Conservation (phyloP, 345 rosid species). For the Gossypium longicalyx region DNA sequence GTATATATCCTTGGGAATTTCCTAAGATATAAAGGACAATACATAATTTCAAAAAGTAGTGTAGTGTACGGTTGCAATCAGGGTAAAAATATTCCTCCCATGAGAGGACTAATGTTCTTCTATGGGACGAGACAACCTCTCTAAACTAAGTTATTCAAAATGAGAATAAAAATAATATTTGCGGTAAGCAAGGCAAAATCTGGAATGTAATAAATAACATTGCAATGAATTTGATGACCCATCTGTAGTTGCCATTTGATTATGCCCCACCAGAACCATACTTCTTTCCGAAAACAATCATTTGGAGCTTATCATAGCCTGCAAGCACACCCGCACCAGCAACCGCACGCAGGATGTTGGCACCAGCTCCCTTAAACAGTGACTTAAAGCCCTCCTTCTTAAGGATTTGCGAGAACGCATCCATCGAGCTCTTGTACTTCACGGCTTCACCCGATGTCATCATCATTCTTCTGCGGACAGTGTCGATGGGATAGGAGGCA, state of each 20-base stretch:
- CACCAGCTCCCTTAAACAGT: conserved; percentile 50
- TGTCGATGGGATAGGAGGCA: conserved; percentile 44
- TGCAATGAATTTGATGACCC: conserved; percentile 14
- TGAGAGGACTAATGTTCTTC: neutral
- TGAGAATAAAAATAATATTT: neutral
- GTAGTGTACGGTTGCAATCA: neutral
- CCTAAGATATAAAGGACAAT: too few relatives aligned
- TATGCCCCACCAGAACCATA: conserved; percentile 44
- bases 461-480: conserved; percentile 39
- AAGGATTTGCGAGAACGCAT: conserved; percentile 35
- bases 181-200: neutral
- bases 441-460: conserved; percentile 56
- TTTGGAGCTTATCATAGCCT: conserved; percentile 44
- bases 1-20: too few relatives aligned
- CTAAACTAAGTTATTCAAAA: conserved; percentile 9
- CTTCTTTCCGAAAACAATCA: conserved; percentile 42
- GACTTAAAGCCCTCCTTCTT: conserved; percentile 42
- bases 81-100: neutral
- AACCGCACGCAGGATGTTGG: conserved; percentile 44
- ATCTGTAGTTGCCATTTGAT: conserved; percentile 1
- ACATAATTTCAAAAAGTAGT: neutral
- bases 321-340: conserved; percentile 54
- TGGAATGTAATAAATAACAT: neutral
- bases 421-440: conserved; percentile 41
- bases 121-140: conserved; percentile 1